Percentiles rank a stretch among this genome's conserved stretches.
Evolutionary conservation across 257 asterid species (phyloP).

Genomic region (Solanum peruvianum): DNA sequence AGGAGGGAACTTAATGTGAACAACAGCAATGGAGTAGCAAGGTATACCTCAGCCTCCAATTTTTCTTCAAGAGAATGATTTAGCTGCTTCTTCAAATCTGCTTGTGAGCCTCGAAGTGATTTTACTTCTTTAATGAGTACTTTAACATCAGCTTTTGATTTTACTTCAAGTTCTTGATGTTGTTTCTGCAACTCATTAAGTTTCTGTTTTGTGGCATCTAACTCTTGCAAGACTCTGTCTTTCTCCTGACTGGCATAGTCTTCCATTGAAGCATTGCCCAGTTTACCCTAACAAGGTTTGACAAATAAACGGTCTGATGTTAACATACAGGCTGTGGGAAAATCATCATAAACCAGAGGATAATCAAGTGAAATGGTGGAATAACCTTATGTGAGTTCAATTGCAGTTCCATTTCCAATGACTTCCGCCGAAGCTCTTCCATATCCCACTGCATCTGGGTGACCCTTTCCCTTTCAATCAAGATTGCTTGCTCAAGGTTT

Average conservation of each 20-base stretch:
- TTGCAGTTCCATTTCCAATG: slow-evolving; percentile 81
- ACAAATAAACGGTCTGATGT: neutral
- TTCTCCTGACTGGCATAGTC: slow-evolving; percentile 28
- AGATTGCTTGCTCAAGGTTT: slow-evolving; percentile 82
- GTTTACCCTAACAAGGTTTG: slow-evolving; percentile 29
- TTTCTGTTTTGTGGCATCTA: slow-evolving; percentile 46
- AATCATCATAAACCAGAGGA: slow-evolving; percentile 3
- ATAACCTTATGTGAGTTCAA: slow-evolving; percentile 62
- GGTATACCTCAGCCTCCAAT: slow-evolving; percentile 53
- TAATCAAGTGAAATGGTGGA: slow-evolving; percentile 3
- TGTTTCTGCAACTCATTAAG: slow-evolving; percentile 50
- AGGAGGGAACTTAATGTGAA: neutral
- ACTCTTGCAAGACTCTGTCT: slow-evolving; percentile 36
- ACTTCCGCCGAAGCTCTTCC: slow-evolving; percentile 83
- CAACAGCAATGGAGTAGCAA: slow-evolving; percentile 3
- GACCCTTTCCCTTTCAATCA: slow-evolving; percentile 82
- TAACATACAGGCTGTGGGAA: slow-evolving; percentile 1
- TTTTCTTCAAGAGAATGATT: slow-evolving; percentile 43
- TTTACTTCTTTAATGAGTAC: slow-evolving; percentile 87
- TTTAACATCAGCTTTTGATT: slow-evolving; percentile 79
- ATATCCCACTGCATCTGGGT: slow-evolving; percentile 99
- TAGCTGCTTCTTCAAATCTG: slow-evolving; percentile 57
- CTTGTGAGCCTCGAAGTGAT: slow-evolving; percentile 71
- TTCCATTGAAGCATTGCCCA: slow-evolving; percentile 14
- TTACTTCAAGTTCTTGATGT: slow-evolving; percentile 64